A percentile compares a stretch with the other conserved stretches of the same genome.
Conservation (phyloP, 306 rosid genomes). For the Quercus alba region DNA sequence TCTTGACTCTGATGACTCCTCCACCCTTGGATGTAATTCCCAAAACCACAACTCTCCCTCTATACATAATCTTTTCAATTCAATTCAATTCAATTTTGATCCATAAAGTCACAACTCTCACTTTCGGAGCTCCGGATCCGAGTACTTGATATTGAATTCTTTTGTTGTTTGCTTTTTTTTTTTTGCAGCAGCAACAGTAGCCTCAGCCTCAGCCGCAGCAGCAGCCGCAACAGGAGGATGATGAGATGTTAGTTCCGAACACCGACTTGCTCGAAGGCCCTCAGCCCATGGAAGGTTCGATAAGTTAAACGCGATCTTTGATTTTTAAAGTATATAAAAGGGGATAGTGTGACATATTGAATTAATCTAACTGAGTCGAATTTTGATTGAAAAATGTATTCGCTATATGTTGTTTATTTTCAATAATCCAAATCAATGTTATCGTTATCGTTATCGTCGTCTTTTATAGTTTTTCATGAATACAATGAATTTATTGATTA, state of each 20-base stretch:
- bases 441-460: too few relatives aligned
- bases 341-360: too few relatives aligned
- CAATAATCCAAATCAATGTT: too few relatives aligned
- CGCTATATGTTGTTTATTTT: too few relatives aligned
- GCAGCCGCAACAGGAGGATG: constrained; percentile 38
- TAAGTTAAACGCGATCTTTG: too few relatives aligned
- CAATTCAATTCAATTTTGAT: constrained; percentile 19
- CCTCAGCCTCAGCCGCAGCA: constrained; percentile 5
- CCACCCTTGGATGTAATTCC: constrained; percentile 47
- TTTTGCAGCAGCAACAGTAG: constrained; percentile 27
- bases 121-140: constrained; percentile 30
- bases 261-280: constrained; percentile 43
- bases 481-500: too few relatives aligned
- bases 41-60: background rate
- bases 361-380: too few relatives aligned
- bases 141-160: constrained; percentile 8
- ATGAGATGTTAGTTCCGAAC: constrained; percentile 51
- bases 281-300: constrained; percentile 55
- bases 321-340: too few relatives aligned
- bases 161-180: background rate
- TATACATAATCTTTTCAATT: background rate
- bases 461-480: too few relatives aligned
- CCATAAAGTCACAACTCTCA: background rate
- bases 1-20: constrained; percentile 49
- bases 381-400: too few relatives aligned